Conservation (phyloP, 176 grass and related monocot species). For the Ensete glaucum region DNA sequence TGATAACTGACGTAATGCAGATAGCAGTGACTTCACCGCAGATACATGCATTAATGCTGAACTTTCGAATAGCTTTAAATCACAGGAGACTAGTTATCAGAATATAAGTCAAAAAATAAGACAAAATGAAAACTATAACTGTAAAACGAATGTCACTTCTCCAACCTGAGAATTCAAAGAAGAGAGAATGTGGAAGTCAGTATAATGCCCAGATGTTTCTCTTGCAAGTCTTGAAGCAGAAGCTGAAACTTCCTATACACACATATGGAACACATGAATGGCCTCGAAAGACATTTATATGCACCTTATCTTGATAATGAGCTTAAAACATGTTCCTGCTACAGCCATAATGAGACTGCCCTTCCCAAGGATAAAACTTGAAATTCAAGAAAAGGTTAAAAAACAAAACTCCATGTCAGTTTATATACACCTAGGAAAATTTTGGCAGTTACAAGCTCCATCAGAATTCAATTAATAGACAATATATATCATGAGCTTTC, state of each 20-base stretch:
- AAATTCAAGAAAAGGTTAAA: neutral
- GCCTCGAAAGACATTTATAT: neutral
- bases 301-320: neutral
- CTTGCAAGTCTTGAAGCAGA: conserved; percentile 84
- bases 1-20: conserved; percentile 86
- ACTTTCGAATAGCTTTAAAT: conserved; percentile 93
- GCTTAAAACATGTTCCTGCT: neutral
- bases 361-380: neutral
- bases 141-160: neutral
- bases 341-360: neutral
- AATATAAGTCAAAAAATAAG: neutral
- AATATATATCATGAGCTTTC: neutral
- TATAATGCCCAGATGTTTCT: conserved; percentile 93
- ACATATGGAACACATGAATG: neutral
- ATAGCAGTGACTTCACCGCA: conserved; percentile 89
- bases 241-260: conserved; percentile 73
- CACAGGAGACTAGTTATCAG: conserved; percentile 15
- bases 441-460: no score
- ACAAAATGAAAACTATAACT: conserved; percentile 2
- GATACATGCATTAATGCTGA: conserved; percentile 84
- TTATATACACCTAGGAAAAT: no score
- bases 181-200: conserved; percentile 95
- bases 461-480: neutral
- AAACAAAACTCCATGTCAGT: neutral
- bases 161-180: conserved; percentile 99